phyloP scores from a whole-genome alignment of 1,284 basidiomycete species.

The Ganoderma sinense region DNA sequence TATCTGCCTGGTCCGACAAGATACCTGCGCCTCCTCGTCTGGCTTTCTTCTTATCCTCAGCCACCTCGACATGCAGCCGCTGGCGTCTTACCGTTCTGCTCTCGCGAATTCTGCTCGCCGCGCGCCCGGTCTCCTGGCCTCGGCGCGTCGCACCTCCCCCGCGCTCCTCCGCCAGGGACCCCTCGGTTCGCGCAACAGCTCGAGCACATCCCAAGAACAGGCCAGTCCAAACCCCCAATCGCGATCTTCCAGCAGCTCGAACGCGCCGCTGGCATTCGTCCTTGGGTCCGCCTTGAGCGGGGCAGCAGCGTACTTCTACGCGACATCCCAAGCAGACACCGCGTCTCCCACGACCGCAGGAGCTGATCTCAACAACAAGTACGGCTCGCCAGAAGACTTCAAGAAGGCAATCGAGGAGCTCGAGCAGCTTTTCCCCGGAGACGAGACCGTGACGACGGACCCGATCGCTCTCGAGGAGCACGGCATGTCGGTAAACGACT shows the following conservation, averaged over 20 bases:
- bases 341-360: neutral
- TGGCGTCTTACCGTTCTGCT: neutral
- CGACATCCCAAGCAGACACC: neutral
- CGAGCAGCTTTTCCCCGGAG: conserved; percentile 44
- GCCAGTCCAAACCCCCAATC: neutral
- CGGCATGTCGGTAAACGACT: conserved; percentile 64
- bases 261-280: conserved; percentile 19
- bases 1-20: neutral
- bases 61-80: neutral
- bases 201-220: neutral
- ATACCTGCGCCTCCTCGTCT: neutral
- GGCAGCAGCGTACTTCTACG: conserved; percentile 20
- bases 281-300: conserved; percentile 23
- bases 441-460: conserved; percentile 59
- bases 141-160: neutral
- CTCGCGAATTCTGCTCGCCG: neutral
- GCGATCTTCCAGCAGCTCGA: neutral
- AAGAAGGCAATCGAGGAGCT: conserved; percentile 58
- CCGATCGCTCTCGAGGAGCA: conserved; percentile 60
- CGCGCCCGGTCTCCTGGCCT: neutral
- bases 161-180: neutral
- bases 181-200: conserved; percentile 9
- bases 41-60: neutral
- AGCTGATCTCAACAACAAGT: conserved; percentile 36
- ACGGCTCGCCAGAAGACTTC: conserved; percentile 61